Base-by-base conservation (phyloP, 257 asterid genomes). In the Scutellaria minor region DNA sequence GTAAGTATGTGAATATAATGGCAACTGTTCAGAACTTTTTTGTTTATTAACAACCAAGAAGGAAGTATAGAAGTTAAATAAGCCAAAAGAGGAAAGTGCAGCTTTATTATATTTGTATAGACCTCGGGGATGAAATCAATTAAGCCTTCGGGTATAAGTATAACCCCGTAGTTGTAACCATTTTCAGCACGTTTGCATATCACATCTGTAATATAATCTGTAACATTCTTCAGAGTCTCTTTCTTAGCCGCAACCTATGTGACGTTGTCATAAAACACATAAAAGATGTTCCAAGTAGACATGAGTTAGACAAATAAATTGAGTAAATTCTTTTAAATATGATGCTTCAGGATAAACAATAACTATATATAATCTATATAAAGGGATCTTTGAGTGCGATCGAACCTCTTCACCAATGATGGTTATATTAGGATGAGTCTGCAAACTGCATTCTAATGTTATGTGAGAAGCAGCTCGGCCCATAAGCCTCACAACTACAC, bases 61-160 rank as follows among this genome's bases (percentile, higher is more conserved):
- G 72, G 6, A 27, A 53, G 45, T 52, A 31, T 31, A 31, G 5
- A 24, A 24, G 27, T 24, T 31, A 31, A 31, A 31, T 31, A 31
- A 31, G 37, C 37, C 37, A 31, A 3, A 31, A 31, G 37, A 31
- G 37, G 3, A 31, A 31, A 31, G 37, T 31, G 37, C 4, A 31
- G 37, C 37, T 27, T 37, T 42, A n/a, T n/a, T 14, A 31, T 54
- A 62, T 68, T 54, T 68, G 40, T 51, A 56, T 37, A 52, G 27
- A 91, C 96, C 92, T 90, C 95, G 1, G 96, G 95, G 72, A 88
- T 88, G 79, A 90, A 90, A 83, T 90, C 96, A 61, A 90, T 90
- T 18, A 90, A 80, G 75, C 96, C 96, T 79, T 90, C 96, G 1
- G 96, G 96, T 65, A 90, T 82, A 56, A 90, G 94, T 63, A 90